These are phyloP conservation scores for Trichosporon faecale DNA, from an alignment of 1,284 basidiomycete species.

Conservation along the genomic window DNA sequence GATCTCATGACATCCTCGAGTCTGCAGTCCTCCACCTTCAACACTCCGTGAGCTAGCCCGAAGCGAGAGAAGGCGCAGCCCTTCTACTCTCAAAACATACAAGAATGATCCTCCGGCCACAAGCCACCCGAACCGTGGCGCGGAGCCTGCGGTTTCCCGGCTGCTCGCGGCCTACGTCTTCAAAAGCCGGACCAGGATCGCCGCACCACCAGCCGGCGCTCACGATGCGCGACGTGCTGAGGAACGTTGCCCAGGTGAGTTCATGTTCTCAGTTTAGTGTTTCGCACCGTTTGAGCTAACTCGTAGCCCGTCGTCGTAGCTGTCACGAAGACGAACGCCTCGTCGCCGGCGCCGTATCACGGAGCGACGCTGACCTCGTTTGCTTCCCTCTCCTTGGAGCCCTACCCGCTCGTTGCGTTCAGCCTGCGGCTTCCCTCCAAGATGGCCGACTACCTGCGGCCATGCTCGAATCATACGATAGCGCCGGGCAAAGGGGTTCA, in stretches of 20 bases:
- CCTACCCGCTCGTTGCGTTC: constrained; percentile 79
- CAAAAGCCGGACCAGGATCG: not conserved
- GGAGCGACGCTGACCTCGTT: constrained; percentile 90
- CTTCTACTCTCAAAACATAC: not conserved
- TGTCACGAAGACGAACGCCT: constrained; percentile 28
- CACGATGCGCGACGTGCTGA: constrained; percentile 45
- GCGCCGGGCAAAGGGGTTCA: not conserved
- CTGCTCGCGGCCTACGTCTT: not conserved
- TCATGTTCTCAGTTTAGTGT: not conserved
- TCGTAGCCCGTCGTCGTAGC: constrained; percentile 50
- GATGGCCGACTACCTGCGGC: constrained; percentile 65
- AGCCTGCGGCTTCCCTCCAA: constrained; percentile 82
- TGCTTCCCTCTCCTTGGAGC: constrained; percentile 83
- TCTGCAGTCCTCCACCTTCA: not conserved
- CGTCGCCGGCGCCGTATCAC: constrained; percentile 54
- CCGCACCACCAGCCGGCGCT: constrained; percentile 8
- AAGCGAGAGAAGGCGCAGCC: constrained; percentile 1
- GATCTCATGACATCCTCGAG: not conserved
- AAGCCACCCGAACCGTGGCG: not conserved
- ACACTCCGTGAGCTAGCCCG: not conserved
- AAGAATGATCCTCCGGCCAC: constrained; percentile 5
- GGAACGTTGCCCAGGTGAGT: constrained; percentile 51
- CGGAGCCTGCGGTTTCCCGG: not conserved
- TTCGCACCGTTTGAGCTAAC: not conserved
- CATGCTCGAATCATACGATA: constrained; percentile 6